Evolutionary conservation across 1,284 basidiomycete genomes (phyloP), one percentile per base, ranked within the genome.

Genomic region (Agaricales sp.): DNA sequence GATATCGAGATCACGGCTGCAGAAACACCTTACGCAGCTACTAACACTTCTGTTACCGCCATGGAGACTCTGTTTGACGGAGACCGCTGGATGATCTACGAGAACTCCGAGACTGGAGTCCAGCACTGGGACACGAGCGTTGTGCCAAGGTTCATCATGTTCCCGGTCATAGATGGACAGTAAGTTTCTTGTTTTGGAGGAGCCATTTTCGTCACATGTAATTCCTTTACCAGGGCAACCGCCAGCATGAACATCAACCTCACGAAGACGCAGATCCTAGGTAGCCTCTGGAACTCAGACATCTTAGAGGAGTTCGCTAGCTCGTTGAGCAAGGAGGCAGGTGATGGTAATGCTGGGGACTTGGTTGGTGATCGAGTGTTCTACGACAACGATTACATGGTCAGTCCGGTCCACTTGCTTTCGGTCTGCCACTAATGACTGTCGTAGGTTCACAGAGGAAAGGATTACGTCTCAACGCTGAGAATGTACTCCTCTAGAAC

Each of bases 361-460:
- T 57, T 86, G 21, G 50, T 55, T 1, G 82, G 83, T 3, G 84
- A 82, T 56, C 69, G 73, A 25, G 75, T 78, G 69, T 86, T 86
- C 60, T 85, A 73, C 58, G 68, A 69, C 18, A 79, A 77, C 50
- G 83, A 86, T 57, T 84, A 82, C 57, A 81, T 84, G 78, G 81
- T 78, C 53, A 30, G 64, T 45, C 12, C 1, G 19, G 20, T 8
- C 20, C 26, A 16, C 8, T 12, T n/a, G 6, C 20, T 23, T 6
- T 26, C 41, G 12, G 20, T 35, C 16, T 1, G 21, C 44, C 6
- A 6, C 39, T n/a, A 41, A 8, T n/a, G 8, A 16, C 16, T 8
- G 8, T 41, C n/a, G 18, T 18, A 80, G 77, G 73, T 78, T 14
- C 77, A 83, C 47, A 75, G 81, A n/a, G 78, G 80, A 4, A 51